Evolutionary conservation across 495 filamentous ascomycete genomes (phyloP).

Genomic region (Neurospora sp.): DNA sequence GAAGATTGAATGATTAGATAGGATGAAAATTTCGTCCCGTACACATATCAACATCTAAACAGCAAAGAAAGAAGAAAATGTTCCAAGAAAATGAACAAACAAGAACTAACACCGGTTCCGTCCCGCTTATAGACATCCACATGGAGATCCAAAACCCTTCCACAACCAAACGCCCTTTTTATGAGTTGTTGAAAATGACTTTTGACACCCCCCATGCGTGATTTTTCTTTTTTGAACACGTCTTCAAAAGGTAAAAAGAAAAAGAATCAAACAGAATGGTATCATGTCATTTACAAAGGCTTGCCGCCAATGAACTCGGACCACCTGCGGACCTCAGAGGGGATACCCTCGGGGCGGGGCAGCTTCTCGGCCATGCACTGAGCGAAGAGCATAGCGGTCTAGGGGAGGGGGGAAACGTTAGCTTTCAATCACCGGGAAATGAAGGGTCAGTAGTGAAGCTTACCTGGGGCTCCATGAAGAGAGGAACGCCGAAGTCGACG

Average conservation of each 20-base stretch:
- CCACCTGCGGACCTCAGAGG: constrained; percentile 85
- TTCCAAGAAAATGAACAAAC: neutral
- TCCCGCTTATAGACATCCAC: neutral
- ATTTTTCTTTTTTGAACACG: constrained; percentile 3
- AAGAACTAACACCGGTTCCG: neutral
- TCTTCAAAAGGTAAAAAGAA: neutral
- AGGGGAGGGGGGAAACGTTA: constrained; percentile 9
- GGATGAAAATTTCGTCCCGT: neutral
- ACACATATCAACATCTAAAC: neutral
- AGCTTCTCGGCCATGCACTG: constrained; percentile 94
- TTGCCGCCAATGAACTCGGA: constrained; percentile 89
- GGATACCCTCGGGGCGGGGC: constrained; percentile 70
- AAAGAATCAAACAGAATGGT: constrained; percentile 3
- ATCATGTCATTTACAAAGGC: constrained; percentile 53
- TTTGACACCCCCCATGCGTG: neutral
- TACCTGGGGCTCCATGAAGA: constrained; percentile 99
- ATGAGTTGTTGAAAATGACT: neutral
- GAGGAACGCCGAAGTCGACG: constrained; percentile 92
- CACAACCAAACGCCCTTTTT: neutral
- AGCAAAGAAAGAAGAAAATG: constrained; percentile 1
- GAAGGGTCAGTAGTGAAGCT: constrained; percentile 20
- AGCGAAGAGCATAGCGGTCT: constrained; percentile 94
- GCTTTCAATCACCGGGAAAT: constrained; percentile 8
- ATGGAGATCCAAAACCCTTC: neutral
- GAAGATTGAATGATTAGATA: neutral